phyloP scores from a whole-genome alignment of 306 rosid species.

The Echinosophora koreensis region DNA sequence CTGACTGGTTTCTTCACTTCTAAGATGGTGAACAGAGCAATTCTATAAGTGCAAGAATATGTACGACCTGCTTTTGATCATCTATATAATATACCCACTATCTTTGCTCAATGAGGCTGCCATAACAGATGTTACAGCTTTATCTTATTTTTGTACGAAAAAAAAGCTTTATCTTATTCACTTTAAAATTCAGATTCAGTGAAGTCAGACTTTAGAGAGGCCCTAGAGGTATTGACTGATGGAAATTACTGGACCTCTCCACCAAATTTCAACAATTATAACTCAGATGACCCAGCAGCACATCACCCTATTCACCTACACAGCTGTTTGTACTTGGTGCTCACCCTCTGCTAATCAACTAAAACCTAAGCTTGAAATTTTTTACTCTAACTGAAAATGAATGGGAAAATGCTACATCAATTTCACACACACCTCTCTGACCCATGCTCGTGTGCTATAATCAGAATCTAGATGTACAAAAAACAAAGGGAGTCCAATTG shows the following conservation, averaged over 20 bases:
- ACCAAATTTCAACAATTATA: not conserved
- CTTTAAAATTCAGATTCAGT: slow-evolving; percentile 47
- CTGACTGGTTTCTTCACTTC: slow-evolving; percentile 51
- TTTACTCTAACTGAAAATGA: not conserved
- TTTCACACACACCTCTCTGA: too few species aligned
- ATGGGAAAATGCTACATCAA: too few species aligned
- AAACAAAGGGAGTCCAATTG: too few species aligned
- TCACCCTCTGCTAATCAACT: not conserved
- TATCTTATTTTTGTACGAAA: too few species aligned
- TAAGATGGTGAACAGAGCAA: slow-evolving; percentile 52
- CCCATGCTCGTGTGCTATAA: too few species aligned
- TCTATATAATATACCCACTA: slow-evolving; percentile 61
- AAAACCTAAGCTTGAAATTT: slow-evolving; percentile 35
- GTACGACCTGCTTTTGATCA: slow-evolving; percentile 47
- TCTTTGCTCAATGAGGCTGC: slow-evolving; percentile 47
- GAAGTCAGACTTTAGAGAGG: slow-evolving; percentile 38
- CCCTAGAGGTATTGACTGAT: slow-evolving; percentile 30
- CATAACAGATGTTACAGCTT: slow-evolving; percentile 36
- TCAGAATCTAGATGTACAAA: too few species aligned
- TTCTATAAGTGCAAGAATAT: slow-evolving; percentile 42
- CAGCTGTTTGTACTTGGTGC: slow-evolving; percentile 20
- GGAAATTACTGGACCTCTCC: slow-evolving; percentile 7
- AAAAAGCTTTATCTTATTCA: slow-evolving; percentile 42
- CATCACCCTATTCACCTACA: slow-evolving; percentile 6
- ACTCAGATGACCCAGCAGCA: slow-evolving; percentile 12